Conservation (phyloP, 495 filamentous ascomycete genomes). For the Oidiodendron maius region DNA sequence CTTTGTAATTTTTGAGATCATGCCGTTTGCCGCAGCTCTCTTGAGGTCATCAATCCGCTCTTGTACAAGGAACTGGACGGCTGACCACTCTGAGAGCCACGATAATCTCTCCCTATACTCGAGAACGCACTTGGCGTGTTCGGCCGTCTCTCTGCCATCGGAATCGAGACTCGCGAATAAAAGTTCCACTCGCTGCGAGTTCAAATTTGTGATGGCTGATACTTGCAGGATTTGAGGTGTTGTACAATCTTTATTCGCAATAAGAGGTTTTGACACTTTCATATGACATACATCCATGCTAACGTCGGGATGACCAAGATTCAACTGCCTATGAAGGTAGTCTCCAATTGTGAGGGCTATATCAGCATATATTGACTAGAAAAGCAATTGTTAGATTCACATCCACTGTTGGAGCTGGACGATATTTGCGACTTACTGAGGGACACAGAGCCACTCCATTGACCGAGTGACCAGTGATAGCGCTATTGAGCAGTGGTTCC, state of each 20-base stretch:
- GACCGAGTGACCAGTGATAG: slow-evolving; percentile 62
- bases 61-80: slow-evolving; percentile 46
- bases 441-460: slow-evolving; percentile 45
- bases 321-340: slow-evolving; percentile 54
- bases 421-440: slow-evolving; percentile 20
- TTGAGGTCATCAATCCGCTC: slow-evolving; percentile 41
- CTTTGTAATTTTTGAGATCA: slow-evolving; percentile 18
- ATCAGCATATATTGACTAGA: slow-evolving; percentile 58
- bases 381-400: background rate
- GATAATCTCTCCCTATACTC: slow-evolving; percentile 34
- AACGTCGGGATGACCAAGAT: slow-evolving; percentile 42
- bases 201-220: background rate
- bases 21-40: slow-evolving; percentile 48
- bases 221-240: slow-evolving; percentile 3
- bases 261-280: slow-evolving; percentile 62
- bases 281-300: slow-evolving; percentile 56
- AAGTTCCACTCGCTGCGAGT: background rate
- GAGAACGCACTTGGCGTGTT: slow-evolving; percentile 42
- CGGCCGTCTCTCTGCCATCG: slow-evolving; percentile 22
- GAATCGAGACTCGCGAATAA: background rate
- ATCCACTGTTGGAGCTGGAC: no score
- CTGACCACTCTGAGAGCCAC: slow-evolving; percentile 48
- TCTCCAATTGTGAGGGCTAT: slow-evolving; percentile 68
- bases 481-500: slow-evolving; percentile 46
- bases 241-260: slow-evolving; percentile 46